Conservation (phyloP, 495 filamentous ascomycete species). For the Thermochaetoides thermophila region DNA sequence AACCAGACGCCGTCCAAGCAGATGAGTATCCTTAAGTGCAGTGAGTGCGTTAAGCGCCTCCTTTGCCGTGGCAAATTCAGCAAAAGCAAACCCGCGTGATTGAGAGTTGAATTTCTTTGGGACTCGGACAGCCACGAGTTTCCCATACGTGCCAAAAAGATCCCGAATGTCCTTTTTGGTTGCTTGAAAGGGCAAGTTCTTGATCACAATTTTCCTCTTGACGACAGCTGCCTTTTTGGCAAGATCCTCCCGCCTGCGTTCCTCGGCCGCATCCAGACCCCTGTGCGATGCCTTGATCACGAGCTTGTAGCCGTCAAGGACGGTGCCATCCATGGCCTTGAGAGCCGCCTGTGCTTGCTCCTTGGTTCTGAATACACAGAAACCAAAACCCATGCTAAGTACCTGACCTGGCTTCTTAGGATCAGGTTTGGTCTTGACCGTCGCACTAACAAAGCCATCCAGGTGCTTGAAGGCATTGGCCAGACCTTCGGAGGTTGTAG, state of each 20-base stretch:
- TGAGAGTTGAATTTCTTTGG: slow-evolving; percentile 85
- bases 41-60: slow-evolving; percentile 91
- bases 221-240: slow-evolving; percentile 58
- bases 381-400: slow-evolving; percentile 94
- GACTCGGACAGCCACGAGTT: slow-evolving; percentile 79
- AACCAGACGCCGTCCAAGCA: slow-evolving; percentile 75
- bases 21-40: slow-evolving; percentile 81
- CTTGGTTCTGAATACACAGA: slow-evolving; percentile 72
- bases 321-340: slow-evolving; percentile 71
- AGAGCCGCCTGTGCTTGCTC: slow-evolving; percentile 63
- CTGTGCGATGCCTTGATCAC: slow-evolving; percentile 72
- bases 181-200: slow-evolving; percentile 94
- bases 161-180: slow-evolving; percentile 80
- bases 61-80: slow-evolving; percentile 79
- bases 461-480: slow-evolving; percentile 61
- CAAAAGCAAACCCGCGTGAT: slow-evolving; percentile 90
- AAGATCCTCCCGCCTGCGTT: slow-evolving; percentile 62
- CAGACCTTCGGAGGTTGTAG: slow-evolving; percentile 63
- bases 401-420: slow-evolving; percentile 68
- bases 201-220: slow-evolving; percentile 88
- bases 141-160: slow-evolving; percentile 78
- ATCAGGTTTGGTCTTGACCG: slow-evolving; percentile 76
- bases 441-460: slow-evolving; percentile 71
- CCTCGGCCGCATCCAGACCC: slow-evolving; percentile 72
- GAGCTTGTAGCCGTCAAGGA: slow-evolving; percentile 73